Evolutionary conservation across 352 stramenopile genomes (phyloP), one percentile per base, ranked within the genome.

Genomic region (Phytophthora vignae): DNA sequence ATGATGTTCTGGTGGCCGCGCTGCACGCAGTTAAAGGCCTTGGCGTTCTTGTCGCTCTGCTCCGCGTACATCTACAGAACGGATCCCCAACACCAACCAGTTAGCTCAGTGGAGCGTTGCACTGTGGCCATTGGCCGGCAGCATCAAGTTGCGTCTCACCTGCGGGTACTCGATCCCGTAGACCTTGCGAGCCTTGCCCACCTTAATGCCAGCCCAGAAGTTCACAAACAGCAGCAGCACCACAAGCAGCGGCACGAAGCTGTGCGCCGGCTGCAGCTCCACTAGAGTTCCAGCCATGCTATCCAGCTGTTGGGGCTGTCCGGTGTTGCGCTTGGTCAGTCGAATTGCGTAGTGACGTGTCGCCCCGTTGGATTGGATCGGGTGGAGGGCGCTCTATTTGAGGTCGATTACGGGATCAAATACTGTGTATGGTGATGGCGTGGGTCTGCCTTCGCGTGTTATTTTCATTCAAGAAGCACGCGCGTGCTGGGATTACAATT

Each of bases 1-100:
- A 98, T 78, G 49, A 97, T 74, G 71, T 98, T 96, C 77, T 98
- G 95, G 81, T 98, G 93, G 25, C 83, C 89, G 50, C 94, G 83
- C 76, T 98, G 95, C 60, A 98, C 78, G 61, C 90, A 97, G 83
- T 98, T 98, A 76, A 98, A 88, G 2, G 81, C 88, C 66, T 86
- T 94, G 58, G 83, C 91, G 69, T 98, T 88, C 77, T 98, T 96
- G 68, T 95, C 88, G 59, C 74, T 90, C 73, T 95, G 77, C 62
- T 98, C 88, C 0, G 90, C 91, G 74, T 97, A 97, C 77, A 97
- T 92, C 80, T 95, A 70, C 40, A 67, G 14, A 40, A 60, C 12
- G 60, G 0, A n/a, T 11, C 31, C 25, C 68, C 14, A 22, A 49
- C 22, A 17, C 12, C 21, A 67, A 27, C 65, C 27, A 42, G 9